Evolutionary conservation across 2,329 filamentous ascomycete species (phyloP), one percentile per base, ranked within the genome.

Genomic region (Neoarthrinium moseri): DNA sequence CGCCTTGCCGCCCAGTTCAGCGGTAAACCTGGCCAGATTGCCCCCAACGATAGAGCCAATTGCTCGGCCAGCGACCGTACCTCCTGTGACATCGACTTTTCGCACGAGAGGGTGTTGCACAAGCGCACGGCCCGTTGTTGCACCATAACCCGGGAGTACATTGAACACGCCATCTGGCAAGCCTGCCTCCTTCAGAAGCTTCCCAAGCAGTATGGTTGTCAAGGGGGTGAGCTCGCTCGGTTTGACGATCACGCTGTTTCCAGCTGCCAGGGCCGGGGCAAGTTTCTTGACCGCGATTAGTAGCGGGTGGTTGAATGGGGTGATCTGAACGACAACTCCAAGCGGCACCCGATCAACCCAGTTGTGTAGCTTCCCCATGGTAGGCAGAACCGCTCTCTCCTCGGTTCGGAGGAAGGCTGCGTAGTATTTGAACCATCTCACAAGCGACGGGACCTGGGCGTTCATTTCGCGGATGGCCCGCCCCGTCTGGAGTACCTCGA

Each of bases 61-160:
- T 27, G 79, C 77, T 47, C 82, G 74, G 5, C 85, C 86, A 15
- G 86, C 82, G n/a, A 71, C 68, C 18, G 86, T 89, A n/a, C 84
- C 86, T 34, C 87, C 86, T 29, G 86, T 90, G 56, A 91, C 83
- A 54, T 87, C 86, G 46, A 90, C 78, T 70, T 89, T 89, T 65
- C 79, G 69, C 2, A 78, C 66, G 2, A 74, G 62, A 2, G 64
- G 63, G 46, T 78, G 84, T 22, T 76, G 64, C 11, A 75, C 77
- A 4, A 83, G 70, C 0, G 71, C 70, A n/a, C 66, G 69, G 8
- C 78, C 79, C 0, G 80, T 83, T 1, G 67, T 67, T 0, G 59
- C 49, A 1, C 81, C 81, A 20, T 73, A 69, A 0, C 82, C 82
- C 0, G 74, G 74, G 1, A 85, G 57, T 3, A 89, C 75, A 60